Evolutionary conservation across 768 basidiomycete species (phyloP), one percentile per base, ranked within the genome.

Genomic region (Podaxis sp.): DNA sequence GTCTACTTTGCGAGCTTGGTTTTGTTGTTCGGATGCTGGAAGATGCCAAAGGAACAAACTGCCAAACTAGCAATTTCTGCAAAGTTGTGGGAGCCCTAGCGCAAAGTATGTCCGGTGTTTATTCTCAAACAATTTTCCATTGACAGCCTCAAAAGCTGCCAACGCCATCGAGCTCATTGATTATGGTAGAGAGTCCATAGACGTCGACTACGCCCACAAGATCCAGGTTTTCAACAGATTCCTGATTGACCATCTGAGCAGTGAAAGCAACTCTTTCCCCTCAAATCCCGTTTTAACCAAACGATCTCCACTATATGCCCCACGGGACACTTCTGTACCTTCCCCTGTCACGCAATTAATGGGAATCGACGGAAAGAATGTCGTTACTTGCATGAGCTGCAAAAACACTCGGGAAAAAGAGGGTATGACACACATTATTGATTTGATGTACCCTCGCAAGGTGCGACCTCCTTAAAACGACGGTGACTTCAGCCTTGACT

Each of bases 201-300:
- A 86, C 66, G 82, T 88, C 44, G 87, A 92, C 67, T 94, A 98
- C 67, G 88, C 87, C 0, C 87, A 90, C 56, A 89, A 93, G 78
- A 98, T 99, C 46, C 97, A 98, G 74, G 85, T 86, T 15, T 98
- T 98, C 80, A 95, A 98, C 72, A 88, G 96, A 22, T 98, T 97
- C 78, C 81, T 97, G 42, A 75, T 98, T 57, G 95, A 98, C 64
- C 89, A 89, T 57, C 81, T 98, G 67, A 86, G 83, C 62, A 81
- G 83, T 2, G 93, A 95, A 74, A 89, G 88, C 3, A 90, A 87
- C 65, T 72, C 74, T 24, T 86, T 82, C 68, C 84, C 85, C 24
- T 74, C 83, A 49, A 92, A 90, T 66, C 87, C 86, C 1, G 63
- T 69, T 17, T 67, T 89, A 17, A 68, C 84, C 61, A 80, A 74